These are phyloP conservation scores for Botrytis pseudocinerea DNA, from an alignment of 2,329 filamentous ascomycete species.

Conservation along the genomic window DNA sequence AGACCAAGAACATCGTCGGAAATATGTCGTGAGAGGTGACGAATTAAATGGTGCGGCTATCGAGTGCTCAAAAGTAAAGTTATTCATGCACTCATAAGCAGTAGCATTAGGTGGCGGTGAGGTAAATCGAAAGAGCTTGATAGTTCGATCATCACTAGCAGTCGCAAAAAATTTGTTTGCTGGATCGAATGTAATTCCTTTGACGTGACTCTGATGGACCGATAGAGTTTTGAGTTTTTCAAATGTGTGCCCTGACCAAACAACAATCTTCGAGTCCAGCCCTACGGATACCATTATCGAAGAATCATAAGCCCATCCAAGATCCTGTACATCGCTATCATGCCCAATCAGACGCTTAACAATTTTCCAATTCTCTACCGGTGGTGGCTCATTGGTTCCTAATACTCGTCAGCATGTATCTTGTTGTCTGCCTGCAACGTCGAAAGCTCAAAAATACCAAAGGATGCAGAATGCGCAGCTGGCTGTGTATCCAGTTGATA, in stretches of 20 bases:
- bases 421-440: neutral
- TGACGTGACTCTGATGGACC: conserved; percentile 95
- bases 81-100: conserved; percentile 92
- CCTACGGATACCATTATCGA: conserved; percentile 95
- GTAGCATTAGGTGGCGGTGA: conserved; percentile 88
- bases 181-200: conserved; percentile 97
- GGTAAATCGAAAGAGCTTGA: conserved; percentile 95
- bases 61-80: conserved; percentile 92
- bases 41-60: conserved; percentile 85
- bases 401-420: conserved; percentile 22
- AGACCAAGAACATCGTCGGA: conserved; percentile 94
- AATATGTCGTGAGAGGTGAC: conserved; percentile 94
- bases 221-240: conserved; percentile 95
- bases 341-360: conserved; percentile 91
- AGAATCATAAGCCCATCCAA: conserved; percentile 95
- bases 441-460: conserved; percentile 58
- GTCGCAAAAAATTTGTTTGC: conserved; percentile 99
- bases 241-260: conserved; percentile 97
- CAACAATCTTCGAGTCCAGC: conserved; percentile 94
- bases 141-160: conserved; percentile 92
- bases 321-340: conserved; percentile 97
- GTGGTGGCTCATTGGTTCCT: conserved; percentile 82
- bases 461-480: conserved; percentile 73
- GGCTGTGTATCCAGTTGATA: conserved; percentile 81
- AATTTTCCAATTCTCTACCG: conserved; percentile 97